Percentiles rank a stretch among this genome's conserved stretches.
Conservation (phyloP, 2,329 filamentous ascomycete species). For the Neonectria punicea region DNA sequence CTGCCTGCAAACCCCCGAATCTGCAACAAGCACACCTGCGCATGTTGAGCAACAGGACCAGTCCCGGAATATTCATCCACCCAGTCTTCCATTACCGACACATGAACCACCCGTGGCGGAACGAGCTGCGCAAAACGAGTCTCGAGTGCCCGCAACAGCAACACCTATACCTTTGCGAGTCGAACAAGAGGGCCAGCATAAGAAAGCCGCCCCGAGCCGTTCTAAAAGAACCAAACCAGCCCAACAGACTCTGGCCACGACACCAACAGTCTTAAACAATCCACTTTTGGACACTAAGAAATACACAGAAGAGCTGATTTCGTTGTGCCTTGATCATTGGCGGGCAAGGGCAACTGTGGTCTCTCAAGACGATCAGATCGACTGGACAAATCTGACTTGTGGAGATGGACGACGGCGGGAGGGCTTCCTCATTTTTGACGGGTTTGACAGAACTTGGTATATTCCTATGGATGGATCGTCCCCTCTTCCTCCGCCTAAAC, state of each 20-base stretch:
- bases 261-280: neutral
- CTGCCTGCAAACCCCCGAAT: neutral
- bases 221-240: constrained; percentile 8
- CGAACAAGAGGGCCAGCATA: neutral
- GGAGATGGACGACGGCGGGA: constrained; percentile 15
- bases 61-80: neutral
- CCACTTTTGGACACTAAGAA: constrained; percentile 14
- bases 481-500: constrained; percentile 25
- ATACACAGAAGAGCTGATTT: constrained; percentile 34
- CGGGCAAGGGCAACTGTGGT: constrained; percentile 33
- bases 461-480: constrained; percentile 29
- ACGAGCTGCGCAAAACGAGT: neutral
- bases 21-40: neutral
- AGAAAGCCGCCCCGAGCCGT: neutral
- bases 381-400: constrained; percentile 35
- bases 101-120: too few relatives aligned
- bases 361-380: constrained; percentile 27
- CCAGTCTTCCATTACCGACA: neutral
- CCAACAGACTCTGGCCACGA: constrained; percentile 1
- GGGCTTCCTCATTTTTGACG: constrained; percentile 35
- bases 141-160: neutral
- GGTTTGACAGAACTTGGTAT: constrained; percentile 39
- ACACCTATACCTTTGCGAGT: neutral
- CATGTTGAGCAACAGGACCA: neutral
- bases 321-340: constrained; percentile 33